Conservation (phyloP, 2,329 filamentous ascomycete genomes). For the Hysterium pulicare region DNA sequence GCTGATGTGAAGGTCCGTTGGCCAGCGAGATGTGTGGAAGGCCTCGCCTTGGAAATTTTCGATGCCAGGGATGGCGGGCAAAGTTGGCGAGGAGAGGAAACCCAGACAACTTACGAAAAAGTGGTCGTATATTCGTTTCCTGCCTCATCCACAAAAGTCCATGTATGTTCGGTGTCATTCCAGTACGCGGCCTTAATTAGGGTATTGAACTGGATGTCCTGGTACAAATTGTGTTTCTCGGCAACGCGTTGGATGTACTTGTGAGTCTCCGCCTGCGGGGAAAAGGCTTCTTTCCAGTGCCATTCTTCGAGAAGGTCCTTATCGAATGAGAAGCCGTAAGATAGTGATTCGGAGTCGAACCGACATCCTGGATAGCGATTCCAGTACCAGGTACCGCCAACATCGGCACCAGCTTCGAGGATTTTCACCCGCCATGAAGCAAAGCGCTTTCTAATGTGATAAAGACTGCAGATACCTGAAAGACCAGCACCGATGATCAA, state of each 20-base stretch:
- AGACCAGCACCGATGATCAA: slow-evolving; percentile 9
- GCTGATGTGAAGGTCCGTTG: slow-evolving; percentile 40
- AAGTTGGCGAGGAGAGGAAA: slow-evolving; percentile 54
- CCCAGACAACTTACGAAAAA: slow-evolving; percentile 29
- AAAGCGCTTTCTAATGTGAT: not conserved
- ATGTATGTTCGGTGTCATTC: slow-evolving; percentile 6
- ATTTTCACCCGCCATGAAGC: slow-evolving; percentile 3
- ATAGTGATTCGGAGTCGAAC: slow-evolving; percentile 4
- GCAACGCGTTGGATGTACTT: slow-evolving; percentile 26
- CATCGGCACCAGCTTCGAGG: slow-evolving; percentile 1
- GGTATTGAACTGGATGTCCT: slow-evolving; percentile 18
- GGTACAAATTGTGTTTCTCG: slow-evolving; percentile 14
- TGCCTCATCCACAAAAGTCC: slow-evolving; percentile 7
- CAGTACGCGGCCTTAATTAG: slow-evolving; percentile 9
- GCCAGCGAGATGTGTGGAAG: slow-evolving; percentile 58
- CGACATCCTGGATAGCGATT: slow-evolving; percentile 10
- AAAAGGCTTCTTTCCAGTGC: slow-evolving; percentile 15
- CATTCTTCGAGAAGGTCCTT: slow-evolving; percentile 19
- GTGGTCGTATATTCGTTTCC: slow-evolving; percentile 5
- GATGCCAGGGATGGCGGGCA: slow-evolving; percentile 55
- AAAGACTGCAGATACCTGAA: slow-evolving; percentile 6
- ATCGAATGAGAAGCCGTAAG: slow-evolving; percentile 14
- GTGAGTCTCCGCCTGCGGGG: slow-evolving; percentile 22
- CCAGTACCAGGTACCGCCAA: slow-evolving; percentile 6
- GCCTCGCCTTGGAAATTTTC: slow-evolving; percentile 55